Base-by-base conservation (phyloP, 2,329 filamentous ascomycete species). In the Botrytis tulipae region DNA sequence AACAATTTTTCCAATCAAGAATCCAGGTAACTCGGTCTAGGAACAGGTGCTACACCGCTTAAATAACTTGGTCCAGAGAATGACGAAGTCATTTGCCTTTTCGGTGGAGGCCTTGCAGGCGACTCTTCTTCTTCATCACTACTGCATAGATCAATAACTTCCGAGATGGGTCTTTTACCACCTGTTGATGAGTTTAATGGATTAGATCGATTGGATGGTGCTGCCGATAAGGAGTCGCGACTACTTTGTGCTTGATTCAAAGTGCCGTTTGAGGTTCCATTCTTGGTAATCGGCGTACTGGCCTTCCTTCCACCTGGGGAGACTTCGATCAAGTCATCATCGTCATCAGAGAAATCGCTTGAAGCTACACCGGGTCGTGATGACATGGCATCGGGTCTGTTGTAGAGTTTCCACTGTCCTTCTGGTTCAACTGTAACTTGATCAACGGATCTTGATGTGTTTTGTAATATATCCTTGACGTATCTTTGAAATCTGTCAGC, bases 381-480 rank as follows among this genome's bases (percentile, higher is more conserved):
- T 40, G 73, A 75, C 12, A 71, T 70, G 29, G 70, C 42, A 44
- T 75, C 72, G 25, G 75, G 73, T 74, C 79, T 80, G 14, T 63
- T 74, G 59, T 81, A 75, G 10, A 79, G 65, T 18, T 86, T 85
- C 96, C 96, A 99, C 77, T 87, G 86, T 4, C 95, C 96, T 76
- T 94, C 88, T 1, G 95, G 94, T 78, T 98, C 93, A 60, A 99
- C 93, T 1, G 91, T 95, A 40, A 98, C 94, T 78, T 97, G 93
- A 73, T 98, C 94, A 0, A 91, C 85, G 32, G 88, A 90, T 59
- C 86, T 86, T 0, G 90, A 83, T 0, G 95, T 97, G 48, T 88
- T 90, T 73, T 88, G 86, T 40, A 99, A 84, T 72, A 99, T 98
- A 76, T 97, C 92, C 79, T 92, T 90, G 25, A 97, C 94, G 81